phyloP scores from a whole-genome alignment of 2,329 filamentous ascomycete species.

The Graphilbum fragrans region DNA sequence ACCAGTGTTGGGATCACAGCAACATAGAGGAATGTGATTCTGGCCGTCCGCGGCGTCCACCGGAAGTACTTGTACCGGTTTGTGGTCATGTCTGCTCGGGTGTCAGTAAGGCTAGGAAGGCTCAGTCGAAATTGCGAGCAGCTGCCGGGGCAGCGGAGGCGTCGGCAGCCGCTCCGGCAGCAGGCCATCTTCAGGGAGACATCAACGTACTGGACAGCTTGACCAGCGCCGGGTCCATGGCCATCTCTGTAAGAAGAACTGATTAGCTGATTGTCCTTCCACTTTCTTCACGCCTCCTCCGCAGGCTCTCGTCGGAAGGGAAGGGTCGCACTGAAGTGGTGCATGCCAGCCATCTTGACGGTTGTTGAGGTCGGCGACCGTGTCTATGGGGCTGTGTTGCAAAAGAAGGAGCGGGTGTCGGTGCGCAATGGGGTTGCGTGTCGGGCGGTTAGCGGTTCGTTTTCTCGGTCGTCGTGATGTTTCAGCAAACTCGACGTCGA shows the following conservation, averaged over 20 bases:
- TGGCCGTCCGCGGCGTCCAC: conserved; percentile 77
- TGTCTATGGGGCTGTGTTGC: not conserved
- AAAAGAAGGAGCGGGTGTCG: not conserved
- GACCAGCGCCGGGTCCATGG: conserved; percentile 34
- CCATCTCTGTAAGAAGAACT: conserved; percentile 23
- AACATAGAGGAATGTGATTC: conserved; percentile 67
- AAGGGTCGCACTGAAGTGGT: conserved; percentile 27
- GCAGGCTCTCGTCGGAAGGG: not conserved
- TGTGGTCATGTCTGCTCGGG: conserved; percentile 56
- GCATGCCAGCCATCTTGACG: conserved; percentile 29
- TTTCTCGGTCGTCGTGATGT: not conserved
- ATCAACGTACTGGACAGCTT: conserved; percentile 28
- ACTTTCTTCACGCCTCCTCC: not conserved
- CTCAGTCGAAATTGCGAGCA: not conserved
- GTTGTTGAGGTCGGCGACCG: conserved; percentile 5
- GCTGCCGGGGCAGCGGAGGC: not conserved
- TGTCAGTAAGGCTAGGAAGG: not conserved
- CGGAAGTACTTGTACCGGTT: conserved; percentile 92
- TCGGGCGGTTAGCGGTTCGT: not conserved
- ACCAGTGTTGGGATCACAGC: conserved; percentile 59
- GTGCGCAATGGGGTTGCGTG: not conserved
- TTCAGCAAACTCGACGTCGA: not conserved
- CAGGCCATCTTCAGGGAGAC: too few relatives aligned
- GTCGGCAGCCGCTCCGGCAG: too few relatives aligned
- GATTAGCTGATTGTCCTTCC: conserved; percentile 15